Evolutionary conservation across 2,329 filamentous ascomycete genomes (phyloP).

Genomic region (Knufia petricola): DNA sequence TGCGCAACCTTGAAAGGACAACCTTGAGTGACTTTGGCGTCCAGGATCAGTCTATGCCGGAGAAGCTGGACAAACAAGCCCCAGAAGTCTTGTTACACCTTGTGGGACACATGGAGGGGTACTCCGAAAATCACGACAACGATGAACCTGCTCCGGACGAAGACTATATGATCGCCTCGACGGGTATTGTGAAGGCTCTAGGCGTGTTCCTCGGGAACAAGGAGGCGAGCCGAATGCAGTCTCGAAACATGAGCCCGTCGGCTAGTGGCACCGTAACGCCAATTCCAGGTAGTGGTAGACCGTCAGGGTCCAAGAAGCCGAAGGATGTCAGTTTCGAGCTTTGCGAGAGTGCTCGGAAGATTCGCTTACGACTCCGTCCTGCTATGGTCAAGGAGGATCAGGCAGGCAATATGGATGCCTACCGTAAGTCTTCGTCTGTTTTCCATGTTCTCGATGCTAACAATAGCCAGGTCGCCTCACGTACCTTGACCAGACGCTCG

Average conservation of each 20-base stretch:
- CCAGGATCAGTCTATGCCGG: conserved; percentile 36
- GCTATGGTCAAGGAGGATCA: conserved; percentile 67
- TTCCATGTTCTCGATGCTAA: conserved; percentile 22
- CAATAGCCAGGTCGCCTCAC: conserved; percentile 56
- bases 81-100: conserved; percentile 81
- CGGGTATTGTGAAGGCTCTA: conserved; percentile 87
- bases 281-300: conserved; percentile 38
- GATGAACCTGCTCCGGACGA: conserved; percentile 69
- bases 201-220: conserved; percentile 82
- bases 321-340: conserved; percentile 92
- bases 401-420: conserved; percentile 62
- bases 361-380: conserved; percentile 70
- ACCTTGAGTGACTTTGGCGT: conserved; percentile 54
- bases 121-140: conserved; percentile 45
- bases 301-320: conserved; percentile 53
- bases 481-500: conserved; percentile 80
- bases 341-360: conserved; percentile 78
- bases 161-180: conserved; percentile 92
- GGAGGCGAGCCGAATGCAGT: conserved; percentile 35
- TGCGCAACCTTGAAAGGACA: conserved; percentile 78
- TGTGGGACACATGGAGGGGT: conserved; percentile 58
- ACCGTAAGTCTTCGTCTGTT: conserved; percentile 49
- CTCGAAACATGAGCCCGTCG: conserved; percentile 32
- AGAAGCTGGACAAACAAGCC: conserved; percentile 43
- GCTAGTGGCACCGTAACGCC: conserved; percentile 47